These are phyloP conservation scores for Aspergillus aculeatinus DNA, from an alignment of 2,329 filamentous ascomycete genomes.

Conservation along the genomic window DNA sequence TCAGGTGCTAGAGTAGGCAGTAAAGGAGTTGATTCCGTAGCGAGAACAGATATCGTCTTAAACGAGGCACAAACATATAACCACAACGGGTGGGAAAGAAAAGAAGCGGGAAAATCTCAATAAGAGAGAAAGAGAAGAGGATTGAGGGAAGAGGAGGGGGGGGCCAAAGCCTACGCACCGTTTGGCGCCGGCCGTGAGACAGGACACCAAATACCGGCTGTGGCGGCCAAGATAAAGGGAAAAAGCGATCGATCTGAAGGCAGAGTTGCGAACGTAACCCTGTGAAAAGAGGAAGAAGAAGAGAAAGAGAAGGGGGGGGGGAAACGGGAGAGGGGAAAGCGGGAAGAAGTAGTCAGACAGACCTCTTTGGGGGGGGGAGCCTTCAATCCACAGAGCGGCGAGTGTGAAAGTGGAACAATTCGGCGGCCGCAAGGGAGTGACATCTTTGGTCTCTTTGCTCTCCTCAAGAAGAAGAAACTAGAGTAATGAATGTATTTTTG, in stretches of 20 bases:
- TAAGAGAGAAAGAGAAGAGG: constrained; percentile 24
- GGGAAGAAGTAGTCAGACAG: constrained; percentile 10
- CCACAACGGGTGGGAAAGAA: constrained; percentile 19
- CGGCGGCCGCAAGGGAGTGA: constrained; percentile 14
- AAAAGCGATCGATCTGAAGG: constrained; percentile 37
- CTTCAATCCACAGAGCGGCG: constrained; percentile 1
- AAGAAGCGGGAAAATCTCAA: constrained; percentile 19
- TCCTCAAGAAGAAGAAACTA: neutral
- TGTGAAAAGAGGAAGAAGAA: constrained; percentile 20
- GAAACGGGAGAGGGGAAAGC: constrained; percentile 17
- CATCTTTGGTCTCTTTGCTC: neutral
- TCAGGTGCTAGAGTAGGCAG: constrained; percentile 19
- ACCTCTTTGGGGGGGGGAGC: constrained; percentile 9
- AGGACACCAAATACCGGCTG: constrained; percentile 48
- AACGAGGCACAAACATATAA: constrained; percentile 14
- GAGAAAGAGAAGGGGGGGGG: constrained; percentile 14
- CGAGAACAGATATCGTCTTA: constrained; percentile 11
- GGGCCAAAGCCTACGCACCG: constrained; percentile 48
- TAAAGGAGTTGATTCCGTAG: constrained; percentile 18
- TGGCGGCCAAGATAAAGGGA: constrained; percentile 41
- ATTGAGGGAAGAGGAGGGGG: constrained; percentile 21
- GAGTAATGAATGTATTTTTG: neutral
- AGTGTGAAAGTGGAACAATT: constrained; percentile 15
- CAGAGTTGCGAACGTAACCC: constrained; percentile 27
- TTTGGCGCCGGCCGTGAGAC: constrained; percentile 48